A percentile compares a stretch with the other conserved stretches of the same genome.
These are phyloP conservation scores for Aristolochia californica DNA, from an alignment of 164 flowering plant species.

Conservation along the genomic window DNA sequence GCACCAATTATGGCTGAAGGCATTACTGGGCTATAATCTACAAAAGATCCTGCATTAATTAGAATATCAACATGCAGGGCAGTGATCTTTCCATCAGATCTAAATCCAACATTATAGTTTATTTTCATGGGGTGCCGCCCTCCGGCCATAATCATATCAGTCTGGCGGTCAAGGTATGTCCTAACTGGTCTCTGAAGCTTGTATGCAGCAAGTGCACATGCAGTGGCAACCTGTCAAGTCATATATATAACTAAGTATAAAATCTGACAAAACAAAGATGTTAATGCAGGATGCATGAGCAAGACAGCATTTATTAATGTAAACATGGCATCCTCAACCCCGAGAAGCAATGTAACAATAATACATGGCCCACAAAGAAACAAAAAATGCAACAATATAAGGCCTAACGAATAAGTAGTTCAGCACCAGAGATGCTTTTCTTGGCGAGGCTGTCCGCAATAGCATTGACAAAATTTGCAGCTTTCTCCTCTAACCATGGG, in stretches of 20 bases:
- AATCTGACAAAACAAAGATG: no score
- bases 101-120: conserved; percentile 75
- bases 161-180: conserved; percentile 59
- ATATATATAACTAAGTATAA: background rate
- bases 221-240: conserved; percentile 55
- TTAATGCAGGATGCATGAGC: no score
- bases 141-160: conserved; percentile 82
- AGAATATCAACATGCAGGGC: conserved; percentile 57
- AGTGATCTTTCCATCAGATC: conserved; percentile 67
- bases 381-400: no score
- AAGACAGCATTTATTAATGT: no score
- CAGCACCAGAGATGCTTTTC: no score
- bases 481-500: background rate
- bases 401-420: background rate
- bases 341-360: no score
- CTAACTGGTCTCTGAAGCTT: conserved; percentile 65
- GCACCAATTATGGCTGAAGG: conserved; percentile 30
- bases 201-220: conserved; percentile 87
- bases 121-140: conserved; percentile 93
- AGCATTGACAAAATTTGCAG: no score
- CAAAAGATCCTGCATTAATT: conserved; percentile 51
- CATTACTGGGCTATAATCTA: conserved; percentile 58
- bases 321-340: no score
- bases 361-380: no score
- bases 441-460: no score